Evolutionary conservation across 768 basidiomycete species (phyloP), one percentile per base, ranked within the genome.

Genomic region (Suillus sp.): DNA sequence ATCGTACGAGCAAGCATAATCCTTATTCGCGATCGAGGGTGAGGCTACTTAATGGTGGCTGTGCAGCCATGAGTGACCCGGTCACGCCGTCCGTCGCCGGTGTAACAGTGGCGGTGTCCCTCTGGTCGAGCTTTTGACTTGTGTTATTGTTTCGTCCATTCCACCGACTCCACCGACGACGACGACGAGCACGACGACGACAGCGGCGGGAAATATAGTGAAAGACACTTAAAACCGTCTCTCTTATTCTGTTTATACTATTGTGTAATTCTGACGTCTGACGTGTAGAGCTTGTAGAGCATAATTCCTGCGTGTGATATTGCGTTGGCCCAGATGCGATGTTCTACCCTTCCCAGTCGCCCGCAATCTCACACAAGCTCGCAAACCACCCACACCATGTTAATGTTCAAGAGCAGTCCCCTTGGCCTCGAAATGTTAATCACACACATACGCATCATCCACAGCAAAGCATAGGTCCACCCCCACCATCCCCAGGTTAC

Each of bases 291-390:
- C 25, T 57, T 40, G 18, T 27, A 38, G 37, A 30, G 38, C 56
- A 57, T 57, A 57, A 40, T 40, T 57, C 56, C 9, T 57, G 11
- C 32, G 51, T 53, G 62, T 60, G n/a, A 37, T 62, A 45, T 61
- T 61, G 38, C 30, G 62, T 40, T 42, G 57, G 61, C 67, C 69
- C 78, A 75, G 75, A 83, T 82, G 82, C 81, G 65, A 93, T 93
- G 90, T 93, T 91, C 80, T 93, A 90, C 77, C 83, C 90, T 71
- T 90, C 91, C 74, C 90, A 91, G 76, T 92, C 91, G 67, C 91
- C 91, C 72, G 89, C 86, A 72, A 87, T 92, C 72, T 79, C 83
- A 67, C 90, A 90, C 81, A 92, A 92, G 73, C 82, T 91, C 68
- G 79, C 89, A 68, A 84, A 80, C 65, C 89, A 89, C 72, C 56